Evolutionary conservation across 768 basidiomycete genomes (phyloP), one percentile per base, ranked within the genome.

Genomic region (Mycena alexandri): DNA sequence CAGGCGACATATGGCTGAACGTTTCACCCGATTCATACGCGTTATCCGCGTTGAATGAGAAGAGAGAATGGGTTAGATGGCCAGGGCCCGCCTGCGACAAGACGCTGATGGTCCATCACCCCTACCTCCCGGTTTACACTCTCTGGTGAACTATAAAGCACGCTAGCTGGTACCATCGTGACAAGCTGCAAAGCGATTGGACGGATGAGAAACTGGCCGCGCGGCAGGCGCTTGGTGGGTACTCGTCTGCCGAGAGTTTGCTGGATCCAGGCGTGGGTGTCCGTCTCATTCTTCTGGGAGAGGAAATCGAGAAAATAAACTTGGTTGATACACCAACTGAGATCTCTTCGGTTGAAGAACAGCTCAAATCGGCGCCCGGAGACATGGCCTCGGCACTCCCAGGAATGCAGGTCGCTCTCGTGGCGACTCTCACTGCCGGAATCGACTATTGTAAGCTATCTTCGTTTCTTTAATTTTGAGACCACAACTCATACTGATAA

Each of bases 1-100:
- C 66, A 11, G 66, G 66, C 0, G 66, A 67, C 16, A 57, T 57
- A 3, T 67, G 66, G 66, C 22, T 67, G 24, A 67, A 67, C 19
- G 29, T 67, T 42, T 67, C 60, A 2, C 54, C 60, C 4, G n/a
- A 19, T 3, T 36, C 53, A 4, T 67, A 51, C 34, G 47, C 60
- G 19, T 21, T 67, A 10, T 67, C 62, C 34, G 55, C 66, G 3
- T 41, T 67, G 41, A 57, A 51, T 44, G 36, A 10, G n/a, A 24
- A 41, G 5, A 33, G 22, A 43, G 54, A 57, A 24, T 67, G 66
- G 66, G 14, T 61, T 5, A 21, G 48, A 44, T 67, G 66, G 66
- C 22, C 65, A 3, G 65, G 66, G 17, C 41, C 53, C 19, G 50
- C 59, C 22, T 29, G 56, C 22, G 65, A 48, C 38, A 13, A 5